Percentiles rank a stretch among this genome's conserved stretches.
Evolutionary conservation across 2,329 filamentous ascomycete species (phyloP).

Genomic region (Penicillium paneum): DNA sequence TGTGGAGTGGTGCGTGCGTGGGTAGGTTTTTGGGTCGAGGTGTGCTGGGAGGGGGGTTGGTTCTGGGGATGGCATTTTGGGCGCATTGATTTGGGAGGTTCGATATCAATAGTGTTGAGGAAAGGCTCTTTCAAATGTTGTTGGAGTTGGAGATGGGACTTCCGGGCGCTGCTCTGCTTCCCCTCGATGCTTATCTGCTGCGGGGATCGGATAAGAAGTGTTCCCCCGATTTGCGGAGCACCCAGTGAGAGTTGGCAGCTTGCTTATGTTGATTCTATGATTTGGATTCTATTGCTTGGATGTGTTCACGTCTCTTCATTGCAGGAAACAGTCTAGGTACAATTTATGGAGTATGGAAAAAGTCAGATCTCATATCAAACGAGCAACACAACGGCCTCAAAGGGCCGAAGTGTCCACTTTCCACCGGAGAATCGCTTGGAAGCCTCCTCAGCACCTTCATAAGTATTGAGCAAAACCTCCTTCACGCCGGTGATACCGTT

Average conservation of each 20-base stretch:
- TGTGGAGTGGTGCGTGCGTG: slow-evolving; percentile 32
- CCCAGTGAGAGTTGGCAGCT: not conserved
- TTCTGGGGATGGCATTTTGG: slow-evolving; percentile 13
- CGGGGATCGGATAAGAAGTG: slow-evolving; percentile 23
- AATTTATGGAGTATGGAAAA: not conserved
- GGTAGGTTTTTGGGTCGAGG: slow-evolving; percentile 42
- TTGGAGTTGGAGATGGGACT: not conserved
- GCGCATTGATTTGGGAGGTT: not conserved
- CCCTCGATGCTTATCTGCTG: slow-evolving; percentile 19
- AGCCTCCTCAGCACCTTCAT: slow-evolving; percentile 22
- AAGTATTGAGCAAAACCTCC: slow-evolving; percentile 34
- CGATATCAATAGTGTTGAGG: not conserved
- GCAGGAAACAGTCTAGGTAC: not conserved
- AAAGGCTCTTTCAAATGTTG: not conserved
- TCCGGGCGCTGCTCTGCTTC: not conserved
- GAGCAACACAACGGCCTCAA: slow-evolving; percentile 33
- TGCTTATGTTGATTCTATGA: not conserved
- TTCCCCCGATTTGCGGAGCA: slow-evolving; percentile 6
- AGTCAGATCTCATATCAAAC: slow-evolving; percentile 10
- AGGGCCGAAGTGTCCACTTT: slow-evolving; percentile 34
- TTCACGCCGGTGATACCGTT: slow-evolving; percentile 28
- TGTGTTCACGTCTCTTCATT: not conserved
- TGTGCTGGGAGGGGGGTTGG: slow-evolving; percentile 24
- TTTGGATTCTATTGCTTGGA: not conserved
- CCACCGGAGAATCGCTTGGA: slow-evolving; percentile 22